phyloP scores from a whole-genome alignment of 2,329 filamentous ascomycete species.

The Lecanosticta acicola region DNA sequence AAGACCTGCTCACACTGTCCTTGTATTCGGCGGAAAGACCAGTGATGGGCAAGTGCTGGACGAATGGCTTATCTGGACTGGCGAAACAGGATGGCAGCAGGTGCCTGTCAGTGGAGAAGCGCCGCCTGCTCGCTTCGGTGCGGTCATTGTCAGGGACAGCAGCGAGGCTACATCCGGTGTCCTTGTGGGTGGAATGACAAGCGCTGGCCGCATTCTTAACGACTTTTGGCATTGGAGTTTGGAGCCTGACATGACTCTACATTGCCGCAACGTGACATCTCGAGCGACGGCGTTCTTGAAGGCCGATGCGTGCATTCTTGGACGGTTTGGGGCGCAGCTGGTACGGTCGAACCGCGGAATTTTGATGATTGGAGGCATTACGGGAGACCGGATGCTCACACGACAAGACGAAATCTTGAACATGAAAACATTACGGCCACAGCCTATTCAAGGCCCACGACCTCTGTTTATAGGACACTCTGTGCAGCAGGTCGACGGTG shows the following conservation, averaged over 20 bases:
- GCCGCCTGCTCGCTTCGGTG: slow-evolving; percentile 53
- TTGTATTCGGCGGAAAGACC: slow-evolving; percentile 44
- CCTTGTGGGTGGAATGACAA: slow-evolving; percentile 65
- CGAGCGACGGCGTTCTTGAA: slow-evolving; percentile 24
- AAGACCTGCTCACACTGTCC: slow-evolving; percentile 32
- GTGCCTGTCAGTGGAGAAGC: slow-evolving; percentile 29
- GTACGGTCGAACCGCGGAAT: slow-evolving; percentile 42
- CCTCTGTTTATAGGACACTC: slow-evolving; percentile 70
- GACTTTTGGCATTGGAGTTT: slow-evolving; percentile 61
- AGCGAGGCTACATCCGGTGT: slow-evolving; percentile 49
- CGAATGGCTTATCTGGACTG: slow-evolving; percentile 43
- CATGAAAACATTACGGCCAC: slow-evolving; percentile 28
- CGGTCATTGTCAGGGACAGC: slow-evolving; percentile 45
- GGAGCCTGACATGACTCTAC: slow-evolving; percentile 36
- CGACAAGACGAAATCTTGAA: slow-evolving; percentile 51
- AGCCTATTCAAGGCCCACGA: slow-evolving; percentile 37
- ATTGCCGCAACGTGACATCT: slow-evolving; percentile 23
- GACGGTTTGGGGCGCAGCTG: slow-evolving; percentile 49
- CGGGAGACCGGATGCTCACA: slow-evolving; percentile 39
- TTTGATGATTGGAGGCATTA: slow-evolving; percentile 51
- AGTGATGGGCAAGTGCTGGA: slow-evolving; percentile 38
- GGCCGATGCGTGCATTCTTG: slow-evolving; percentile 27
- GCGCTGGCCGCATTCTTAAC: slow-evolving; percentile 56
- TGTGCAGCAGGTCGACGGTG: slow-evolving; percentile 42
- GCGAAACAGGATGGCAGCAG: slow-evolving; percentile 48